Evolutionary conservation across 208 protist genomes (phyloP), one percentile per base, ranked within the genome.

Genomic region (Porcisia hertigi): DNA sequence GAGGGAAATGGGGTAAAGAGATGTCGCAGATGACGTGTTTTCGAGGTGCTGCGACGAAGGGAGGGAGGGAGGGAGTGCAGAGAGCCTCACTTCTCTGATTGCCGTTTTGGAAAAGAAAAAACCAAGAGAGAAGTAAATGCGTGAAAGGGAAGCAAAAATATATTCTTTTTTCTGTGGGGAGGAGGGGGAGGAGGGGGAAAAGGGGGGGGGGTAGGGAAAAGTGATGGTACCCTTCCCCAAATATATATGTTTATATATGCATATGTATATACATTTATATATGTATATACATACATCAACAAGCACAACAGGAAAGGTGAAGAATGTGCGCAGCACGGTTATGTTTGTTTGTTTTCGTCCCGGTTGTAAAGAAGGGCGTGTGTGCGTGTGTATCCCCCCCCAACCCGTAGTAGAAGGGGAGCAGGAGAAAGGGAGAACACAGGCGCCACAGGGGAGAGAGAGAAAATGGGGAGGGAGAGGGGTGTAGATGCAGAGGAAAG

Each of bases 81-180:
- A 52, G 47, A 12, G 5, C 47, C 47, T 52, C 47, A 12, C 11
- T 52, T 52, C 11, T 52, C 11, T 52, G 5, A 14, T 12, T 52
- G 5, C 11, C 47, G 5, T 52, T 52, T 52, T 12, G 47, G 11
- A 52, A 12, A 52, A 12, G 11, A 52, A 52, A 54, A n/a, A 36
- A 39, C 2, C 23, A 36, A 30, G 47, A 43, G 69, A 59, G 65
- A 54, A 14, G 18, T 14, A 25, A 6, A 52, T 23, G 30, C 23
- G 73, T 69, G 18, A 73, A 79, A 76, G 70, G 8, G 43, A 69
- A 69, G 16, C 7, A 14, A 20, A 25, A 12, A 18, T 23, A 47
- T 23, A 14, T 43, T 18, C 4, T 16, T 58, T 3, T 64, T 18
- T 34, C 23, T 25, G 14, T 18, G 23, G 54, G 20, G 3, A 8